Conservation (phyloP, 2,329 filamentous ascomycete species). For the Helicocarpus griseus region DNA sequence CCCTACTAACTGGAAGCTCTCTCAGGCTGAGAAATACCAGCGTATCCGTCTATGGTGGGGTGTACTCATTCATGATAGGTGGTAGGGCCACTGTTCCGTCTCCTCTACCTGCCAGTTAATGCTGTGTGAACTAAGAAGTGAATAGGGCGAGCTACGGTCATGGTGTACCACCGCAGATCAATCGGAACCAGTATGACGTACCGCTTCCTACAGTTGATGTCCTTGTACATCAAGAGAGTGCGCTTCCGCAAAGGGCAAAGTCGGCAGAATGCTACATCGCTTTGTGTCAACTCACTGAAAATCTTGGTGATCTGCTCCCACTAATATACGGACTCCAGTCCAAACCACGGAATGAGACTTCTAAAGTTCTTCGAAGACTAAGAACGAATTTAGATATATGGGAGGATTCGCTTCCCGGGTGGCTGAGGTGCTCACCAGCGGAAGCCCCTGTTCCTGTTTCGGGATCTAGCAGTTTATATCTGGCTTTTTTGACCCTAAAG, state of each 20-base stretch:
- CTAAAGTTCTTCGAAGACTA: conserved; percentile 37
- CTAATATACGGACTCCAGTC: conserved; percentile 38
- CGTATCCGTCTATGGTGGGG: conserved; percentile 49
- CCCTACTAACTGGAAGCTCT: conserved; percentile 44
- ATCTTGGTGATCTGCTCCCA: conserved; percentile 36
- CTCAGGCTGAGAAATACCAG: conserved; percentile 41
- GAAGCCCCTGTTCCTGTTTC: conserved; percentile 26
- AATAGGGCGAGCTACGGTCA: conserved; percentile 45
- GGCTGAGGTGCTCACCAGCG: conserved; percentile 28
- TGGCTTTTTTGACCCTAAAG: conserved; percentile 36
- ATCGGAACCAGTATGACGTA: conserved; percentile 46
- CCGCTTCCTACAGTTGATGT: conserved; percentile 41
- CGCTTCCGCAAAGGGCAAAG: conserved; percentile 32
- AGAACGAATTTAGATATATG: conserved; percentile 37
- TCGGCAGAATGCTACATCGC: conserved; percentile 44
- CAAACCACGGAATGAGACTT: conserved; percentile 33
- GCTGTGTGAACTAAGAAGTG: background rate
- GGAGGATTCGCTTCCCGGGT: conserved; percentile 37
- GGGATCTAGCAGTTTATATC: conserved; percentile 36
- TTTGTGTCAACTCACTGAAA: conserved; percentile 42
- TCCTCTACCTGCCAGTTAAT: background rate
- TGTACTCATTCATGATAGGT: conserved; percentile 47
- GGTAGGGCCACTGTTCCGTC: conserved; percentile 23
- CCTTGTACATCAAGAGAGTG: conserved; percentile 26
- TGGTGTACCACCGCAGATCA: conserved; percentile 45